These are phyloP conservation scores for Madurella fahalii DNA, from an alignment of 2,329 filamentous ascomycete genomes.

Conservation along the genomic window DNA sequence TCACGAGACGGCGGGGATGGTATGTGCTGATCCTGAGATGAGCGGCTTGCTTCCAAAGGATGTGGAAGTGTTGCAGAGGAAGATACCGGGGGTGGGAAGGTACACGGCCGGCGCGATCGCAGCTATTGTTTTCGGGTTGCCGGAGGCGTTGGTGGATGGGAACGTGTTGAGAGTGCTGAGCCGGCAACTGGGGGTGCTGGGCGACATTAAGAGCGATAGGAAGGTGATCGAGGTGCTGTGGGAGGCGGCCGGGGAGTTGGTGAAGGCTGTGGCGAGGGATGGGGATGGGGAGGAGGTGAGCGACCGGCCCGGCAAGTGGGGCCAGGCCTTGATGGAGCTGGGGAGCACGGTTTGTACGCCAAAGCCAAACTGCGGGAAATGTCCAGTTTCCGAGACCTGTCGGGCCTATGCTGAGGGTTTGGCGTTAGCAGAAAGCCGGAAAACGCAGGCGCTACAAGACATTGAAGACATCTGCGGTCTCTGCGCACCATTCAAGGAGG, in stretches of 20 bases:
- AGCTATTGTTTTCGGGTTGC: constrained; percentile 57
- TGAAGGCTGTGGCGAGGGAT: constrained; percentile 46
- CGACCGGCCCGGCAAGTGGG: constrained; percentile 56
- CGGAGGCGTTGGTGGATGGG: constrained; percentile 60
- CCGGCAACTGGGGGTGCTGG: constrained; percentile 54
- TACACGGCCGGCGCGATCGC: constrained; percentile 62
- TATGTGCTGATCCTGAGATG: constrained; percentile 36
- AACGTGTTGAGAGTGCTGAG: constrained; percentile 60
- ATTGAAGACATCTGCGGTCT: constrained; percentile 50
- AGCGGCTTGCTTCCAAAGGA: constrained; percentile 47
- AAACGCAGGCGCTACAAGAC: constrained; percentile 30
- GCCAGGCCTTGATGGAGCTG: constrained; percentile 62
- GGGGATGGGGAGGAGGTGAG: constrained; percentile 32
- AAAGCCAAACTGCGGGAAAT: constrained; percentile 51
- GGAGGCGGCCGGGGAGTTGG: constrained; percentile 54
- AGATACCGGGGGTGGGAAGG: constrained; percentile 56
- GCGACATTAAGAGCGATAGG: constrained; percentile 55
- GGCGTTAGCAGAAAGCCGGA: constrained; percentile 27
- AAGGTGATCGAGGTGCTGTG: constrained; percentile 50
- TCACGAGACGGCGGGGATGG: constrained; percentile 51
- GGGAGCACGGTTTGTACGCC: constrained; percentile 60
- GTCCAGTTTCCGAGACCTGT: constrained; percentile 49
- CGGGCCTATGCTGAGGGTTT: constrained; percentile 48
- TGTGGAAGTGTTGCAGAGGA: constrained; percentile 43
- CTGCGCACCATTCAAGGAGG: constrained; percentile 45